phyloP scores from a whole-genome alignment of 805 yeast genomes.

The Metschnikowia borealis region DNA sequence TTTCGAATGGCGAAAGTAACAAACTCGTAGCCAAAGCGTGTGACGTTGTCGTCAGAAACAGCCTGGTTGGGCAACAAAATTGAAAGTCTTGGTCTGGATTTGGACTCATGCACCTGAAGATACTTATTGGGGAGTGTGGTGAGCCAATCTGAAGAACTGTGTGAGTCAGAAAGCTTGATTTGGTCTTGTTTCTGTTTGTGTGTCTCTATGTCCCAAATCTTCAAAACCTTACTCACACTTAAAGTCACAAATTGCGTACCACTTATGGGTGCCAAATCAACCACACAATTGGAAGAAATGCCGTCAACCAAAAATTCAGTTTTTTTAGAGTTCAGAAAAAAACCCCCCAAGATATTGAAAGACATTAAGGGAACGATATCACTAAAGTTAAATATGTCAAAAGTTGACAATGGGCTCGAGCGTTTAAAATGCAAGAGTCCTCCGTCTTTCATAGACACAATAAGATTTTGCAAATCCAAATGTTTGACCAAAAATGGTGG shows the following conservation, averaged over 20 bases:
- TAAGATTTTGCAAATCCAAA: conserved; percentile 39
- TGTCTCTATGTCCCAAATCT: conserved; percentile 54
- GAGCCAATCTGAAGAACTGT: conserved; percentile 20
- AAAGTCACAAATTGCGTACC: conserved; percentile 44
- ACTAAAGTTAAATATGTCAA: conserved; percentile 48
- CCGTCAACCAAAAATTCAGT: conserved; percentile 28
- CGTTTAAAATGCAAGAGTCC: conserved; percentile 58
- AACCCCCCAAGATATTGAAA: conserved; percentile 25
- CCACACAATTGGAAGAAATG: conserved; percentile 40
- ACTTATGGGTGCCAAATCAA: conserved; percentile 36
- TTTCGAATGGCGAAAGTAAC: conserved; percentile 21
- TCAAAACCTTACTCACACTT: conserved; percentile 50
- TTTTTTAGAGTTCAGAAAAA: conserved; percentile 14
- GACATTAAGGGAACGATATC: conserved; percentile 40
- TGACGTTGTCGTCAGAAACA: conserved; percentile 4
- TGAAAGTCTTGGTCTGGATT: conserved; percentile 2
- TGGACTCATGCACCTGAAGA: conserved; percentile 17
- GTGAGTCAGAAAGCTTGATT: not conserved
- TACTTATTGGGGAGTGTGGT: conserved; percentile 30
- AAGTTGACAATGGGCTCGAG: conserved; percentile 28
- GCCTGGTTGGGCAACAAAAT: conserved; percentile 16
- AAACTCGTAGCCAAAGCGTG: conserved; percentile 21
- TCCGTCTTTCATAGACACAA: conserved; percentile 73
- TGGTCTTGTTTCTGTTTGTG: conserved; percentile 22
- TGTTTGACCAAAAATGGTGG: conserved; percentile 51